Conservation (phyloP, 2,329 filamentous ascomycete species). For the Fusarium fracticaudum region DNA sequence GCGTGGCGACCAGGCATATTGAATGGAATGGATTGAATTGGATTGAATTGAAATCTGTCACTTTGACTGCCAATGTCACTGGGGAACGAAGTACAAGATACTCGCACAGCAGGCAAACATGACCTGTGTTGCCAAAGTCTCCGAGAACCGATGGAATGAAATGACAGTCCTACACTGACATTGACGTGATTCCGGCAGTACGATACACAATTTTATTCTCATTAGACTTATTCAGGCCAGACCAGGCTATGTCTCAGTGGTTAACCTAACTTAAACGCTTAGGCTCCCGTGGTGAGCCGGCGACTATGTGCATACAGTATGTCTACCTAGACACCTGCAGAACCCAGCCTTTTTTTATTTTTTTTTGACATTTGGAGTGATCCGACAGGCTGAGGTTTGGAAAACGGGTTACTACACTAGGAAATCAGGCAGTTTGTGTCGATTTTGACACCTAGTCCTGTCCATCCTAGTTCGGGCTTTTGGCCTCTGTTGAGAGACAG, state of each 20-base stretch:
- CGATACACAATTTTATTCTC: conserved; percentile 25
- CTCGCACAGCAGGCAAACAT: conserved; percentile 9
- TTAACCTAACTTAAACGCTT: background rate
- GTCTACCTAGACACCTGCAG: conserved; percentile 2
- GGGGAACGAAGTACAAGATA: conserved; percentile 30
- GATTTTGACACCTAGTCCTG: conserved; percentile 18
- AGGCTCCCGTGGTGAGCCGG: conserved; percentile 25
- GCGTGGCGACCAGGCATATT: conserved; percentile 18
- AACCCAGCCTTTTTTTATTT: conserved; percentile 27
- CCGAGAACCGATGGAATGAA: conserved; percentile 4
- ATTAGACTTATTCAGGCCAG: background rate
- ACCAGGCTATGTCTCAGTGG: conserved; percentile 8
- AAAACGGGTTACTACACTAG: conserved; percentile 23
- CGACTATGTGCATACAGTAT: background rate
- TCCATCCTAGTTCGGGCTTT: background rate
- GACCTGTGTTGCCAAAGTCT: conserved; percentile 3
- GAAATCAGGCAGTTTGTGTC: conserved; percentile 22
- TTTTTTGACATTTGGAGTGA: conserved; percentile 4
- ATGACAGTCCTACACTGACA: background rate
- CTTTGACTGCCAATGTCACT: background rate
- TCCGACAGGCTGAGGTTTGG: conserved; percentile 23
- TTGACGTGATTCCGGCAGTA: conserved; percentile 24
- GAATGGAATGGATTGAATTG: background rate
- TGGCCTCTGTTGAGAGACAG: conserved; percentile 6
- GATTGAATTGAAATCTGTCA: background rate